phyloP scores from a whole-genome alignment of 345 rosid genomes.

The Boechera divaricarpa region DNA sequence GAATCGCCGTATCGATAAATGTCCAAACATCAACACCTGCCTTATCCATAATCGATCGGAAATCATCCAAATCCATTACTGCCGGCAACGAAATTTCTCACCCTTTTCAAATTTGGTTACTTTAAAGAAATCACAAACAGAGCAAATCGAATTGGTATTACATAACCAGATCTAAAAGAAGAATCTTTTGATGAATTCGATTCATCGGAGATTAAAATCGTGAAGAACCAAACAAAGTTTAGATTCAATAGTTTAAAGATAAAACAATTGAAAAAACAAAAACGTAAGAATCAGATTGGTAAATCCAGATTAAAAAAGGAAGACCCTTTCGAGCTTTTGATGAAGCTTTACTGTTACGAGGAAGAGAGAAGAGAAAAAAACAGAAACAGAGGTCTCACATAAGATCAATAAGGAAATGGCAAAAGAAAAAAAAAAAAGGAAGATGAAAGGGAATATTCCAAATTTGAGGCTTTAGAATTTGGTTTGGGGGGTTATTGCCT shows the following conservation, averaged over 20 bases:
- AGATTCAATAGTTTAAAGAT: neutral
- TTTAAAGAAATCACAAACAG: constrained; percentile 19
- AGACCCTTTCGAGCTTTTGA: constrained; percentile 31
- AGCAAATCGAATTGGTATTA: constrained; percentile 19
- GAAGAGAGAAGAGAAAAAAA: constrained; percentile 16
- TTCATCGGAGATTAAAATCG: constrained; percentile 29
- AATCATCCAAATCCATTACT: constrained; percentile 85
- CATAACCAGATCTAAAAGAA: constrained; percentile 48
- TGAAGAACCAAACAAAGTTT: constrained; percentile 1
- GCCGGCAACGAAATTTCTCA: too few relatives aligned
- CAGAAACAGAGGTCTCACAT: constrained; percentile 26
- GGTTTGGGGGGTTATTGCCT: constrained; percentile 31
- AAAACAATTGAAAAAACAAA: neutral
- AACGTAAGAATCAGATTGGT: constrained; percentile 25
- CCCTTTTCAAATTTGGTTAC: constrained; percentile 1
- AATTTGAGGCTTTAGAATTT: constrained; percentile 42
- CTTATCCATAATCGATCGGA: constrained; percentile 72
- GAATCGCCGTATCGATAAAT: constrained; percentile 83
- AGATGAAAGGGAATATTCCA: constrained; percentile 49
- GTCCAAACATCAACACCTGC: constrained; percentile 94
- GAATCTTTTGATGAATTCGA: constrained; percentile 5
- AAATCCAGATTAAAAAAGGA: constrained; percentile 35
- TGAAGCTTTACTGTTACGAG: constrained; percentile 34
- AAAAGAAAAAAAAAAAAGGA: neutral
- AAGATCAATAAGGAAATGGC: constrained; percentile 27